Base-by-base conservation (phyloP, 345 rosid genomes). In the Melaleuca quinquenervia region DNA sequence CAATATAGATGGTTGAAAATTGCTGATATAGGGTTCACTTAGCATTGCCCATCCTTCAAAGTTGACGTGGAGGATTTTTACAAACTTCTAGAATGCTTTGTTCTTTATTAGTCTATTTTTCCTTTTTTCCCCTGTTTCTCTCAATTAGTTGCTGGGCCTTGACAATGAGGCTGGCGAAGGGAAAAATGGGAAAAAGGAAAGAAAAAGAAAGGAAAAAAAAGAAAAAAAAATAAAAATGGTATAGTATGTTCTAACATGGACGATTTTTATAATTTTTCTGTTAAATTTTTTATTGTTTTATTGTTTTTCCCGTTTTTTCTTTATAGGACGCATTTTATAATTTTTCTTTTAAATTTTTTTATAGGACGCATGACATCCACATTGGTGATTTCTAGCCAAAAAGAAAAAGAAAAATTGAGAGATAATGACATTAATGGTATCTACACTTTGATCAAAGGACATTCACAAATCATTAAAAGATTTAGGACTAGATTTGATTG, bases 231-330 rank as follows among this genome's bases (percentile, higher is more conserved):
- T 41, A 41, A 21, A 70, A 70, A 70, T 32, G 6, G 48, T 21
- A 0, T 1, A 1, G 44, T 36, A 0, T 9, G 3, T 22, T 16
- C 9, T 20, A 5, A 32, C 1, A 0, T 64, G 2, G 5, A 15
- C 2, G 44, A 32, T 62, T 60, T 14, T 13, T 62, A 5, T 14
- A 3, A 0, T 55, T 22, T 27, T 53, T 60, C 12, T 60, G 5
- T 41, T 41, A 41, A 58, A n/a, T 26, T 58, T n/a, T 3, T 26
- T 11, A 20, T 18, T 54, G 21, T 8, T 54, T 24, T 29, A 13
- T 27, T n/a, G n/a, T 27, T 26, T 15, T 62, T 27, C 7, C 36
- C 41, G n/a, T 27, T 27, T 14, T 8, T 41, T 6, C 6, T 41
- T 22, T 2, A 62, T 29, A 3, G 1, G 11, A 29, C 16, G 2